Percentiles rank a stretch among this genome's conserved stretches.
These are phyloP conservation scores for Excoecaria cochinchinensis DNA, from an alignment of 345 rosid species.

Conservation along the genomic window DNA sequence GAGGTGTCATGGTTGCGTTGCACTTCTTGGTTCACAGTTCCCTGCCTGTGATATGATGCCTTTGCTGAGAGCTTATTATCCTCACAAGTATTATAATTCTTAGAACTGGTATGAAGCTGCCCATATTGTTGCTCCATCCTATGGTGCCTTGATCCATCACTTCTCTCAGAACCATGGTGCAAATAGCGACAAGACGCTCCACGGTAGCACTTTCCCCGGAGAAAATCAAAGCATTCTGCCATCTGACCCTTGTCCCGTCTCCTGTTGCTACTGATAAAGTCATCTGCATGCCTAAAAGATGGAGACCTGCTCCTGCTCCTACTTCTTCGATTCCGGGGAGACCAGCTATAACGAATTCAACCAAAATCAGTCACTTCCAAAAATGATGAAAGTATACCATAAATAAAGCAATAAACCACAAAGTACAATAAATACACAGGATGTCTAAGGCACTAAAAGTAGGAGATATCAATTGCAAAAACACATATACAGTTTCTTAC, in stretches of 20 bases:
- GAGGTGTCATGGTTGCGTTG: slow-evolving; percentile 15
- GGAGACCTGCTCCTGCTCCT: slow-evolving; percentile 58
- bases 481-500: slow-evolving; percentile 22
- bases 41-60: slow-evolving; percentile 22
- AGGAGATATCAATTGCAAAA: background rate
- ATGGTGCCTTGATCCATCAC: slow-evolving; percentile 36
- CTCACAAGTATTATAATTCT: slow-evolving; percentile 23
- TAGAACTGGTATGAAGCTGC: slow-evolving; percentile 28
- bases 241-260: slow-evolving; percentile 35
- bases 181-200: slow-evolving; percentile 56
- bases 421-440: background rate
- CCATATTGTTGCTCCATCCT: slow-evolving; percentile 32
- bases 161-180: slow-evolving; percentile 45
- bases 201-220: slow-evolving; percentile 58
- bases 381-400: background rate
- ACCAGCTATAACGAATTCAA: slow-evolving; percentile 40
- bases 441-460: background rate
- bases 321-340: slow-evolving; percentile 36
- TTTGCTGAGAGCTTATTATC: slow-evolving; percentile 21
- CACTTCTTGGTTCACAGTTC: slow-evolving; percentile 22
- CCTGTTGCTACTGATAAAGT: slow-evolving; percentile 21
- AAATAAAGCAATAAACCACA: background rate
- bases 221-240: slow-evolving; percentile 54
- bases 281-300: slow-evolving; percentile 29
- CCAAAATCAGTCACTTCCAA: slow-evolving; percentile 12